phyloP scores from a whole-genome alignment of 192 early-diverging fungal genomes.

The Rhizophlyctis rosea region DNA sequence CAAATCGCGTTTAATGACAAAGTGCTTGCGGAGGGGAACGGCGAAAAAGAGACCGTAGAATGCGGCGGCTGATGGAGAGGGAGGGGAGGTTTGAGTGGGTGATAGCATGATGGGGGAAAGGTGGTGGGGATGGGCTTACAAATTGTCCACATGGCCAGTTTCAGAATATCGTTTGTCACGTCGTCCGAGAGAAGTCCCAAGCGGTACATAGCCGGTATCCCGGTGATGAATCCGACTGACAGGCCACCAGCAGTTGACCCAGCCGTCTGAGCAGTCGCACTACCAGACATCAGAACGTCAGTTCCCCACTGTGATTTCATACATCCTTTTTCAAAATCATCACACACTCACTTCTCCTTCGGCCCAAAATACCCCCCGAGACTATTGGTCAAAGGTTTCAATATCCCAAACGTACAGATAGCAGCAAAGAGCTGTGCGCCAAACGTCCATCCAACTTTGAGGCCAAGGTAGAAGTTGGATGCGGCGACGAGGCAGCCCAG shows the following conservation, averaged over 20 bases:
- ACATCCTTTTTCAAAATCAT: too few relatives aligned
- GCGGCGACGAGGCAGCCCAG: conserved; percentile 70
- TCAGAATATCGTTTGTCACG: conserved; percentile 1
- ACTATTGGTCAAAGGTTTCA: conserved; percentile 60
- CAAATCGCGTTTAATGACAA: conserved; percentile 67
- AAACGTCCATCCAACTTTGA: conserved; percentile 52
- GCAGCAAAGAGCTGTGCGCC: conserved; percentile 17
- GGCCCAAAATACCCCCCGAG: conserved; percentile 65
- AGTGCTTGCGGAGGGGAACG: conserved; percentile 25
- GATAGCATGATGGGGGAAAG: too few relatives aligned
- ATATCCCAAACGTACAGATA: conserved; percentile 60
- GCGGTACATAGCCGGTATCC: conserved; percentile 75
- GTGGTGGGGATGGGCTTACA: too few relatives aligned
- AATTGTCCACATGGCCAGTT: neutral
- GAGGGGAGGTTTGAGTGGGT: conserved; percentile 70
- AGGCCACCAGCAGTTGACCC: conserved; percentile 83
- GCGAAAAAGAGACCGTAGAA: conserved; percentile 94
- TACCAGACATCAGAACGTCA: too few relatives aligned
- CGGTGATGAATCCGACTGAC: conserved; percentile 73
- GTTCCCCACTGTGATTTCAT: too few relatives aligned
- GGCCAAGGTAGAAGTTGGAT: conserved; percentile 86
- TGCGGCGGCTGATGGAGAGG: conserved; percentile 66
- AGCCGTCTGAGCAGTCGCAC: conserved; percentile 75
- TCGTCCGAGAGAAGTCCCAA: conserved; percentile 41
- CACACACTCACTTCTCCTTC: conserved; percentile 85